A percentile compares a stretch with the other conserved stretches of the same genome.
phyloP scores from a whole-genome alignment of 306 rosid genomes.

The Nissolia schottii region DNA sequence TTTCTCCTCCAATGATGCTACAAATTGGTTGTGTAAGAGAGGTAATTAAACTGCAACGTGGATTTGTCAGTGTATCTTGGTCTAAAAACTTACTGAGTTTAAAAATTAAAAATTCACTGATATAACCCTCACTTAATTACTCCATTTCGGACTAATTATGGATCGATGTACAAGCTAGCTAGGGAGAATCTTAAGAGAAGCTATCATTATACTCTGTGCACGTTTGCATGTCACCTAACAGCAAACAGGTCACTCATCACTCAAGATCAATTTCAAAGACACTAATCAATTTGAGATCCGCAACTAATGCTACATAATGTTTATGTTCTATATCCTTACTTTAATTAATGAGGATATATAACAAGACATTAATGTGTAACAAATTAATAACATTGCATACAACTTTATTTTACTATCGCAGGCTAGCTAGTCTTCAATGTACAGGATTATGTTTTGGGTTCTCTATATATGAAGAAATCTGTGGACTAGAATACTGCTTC shows the following conservation, averaged over 20 bases:
- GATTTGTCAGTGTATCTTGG: no score
- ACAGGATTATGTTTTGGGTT: neutral
- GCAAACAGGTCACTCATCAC: constrained; percentile 40
- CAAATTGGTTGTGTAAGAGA: no score
- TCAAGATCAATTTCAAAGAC: constrained; percentile 16
- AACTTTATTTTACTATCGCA: neutral
- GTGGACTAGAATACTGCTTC: neutral
- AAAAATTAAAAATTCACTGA: no score
- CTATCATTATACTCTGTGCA: constrained; percentile 34
- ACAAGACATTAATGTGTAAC: neutral
- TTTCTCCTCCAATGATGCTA: no score
- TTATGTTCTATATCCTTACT: constrained; percentile 22
- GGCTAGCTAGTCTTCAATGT: neutral
- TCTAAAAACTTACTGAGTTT: no score
- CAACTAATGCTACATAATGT: constrained; percentile 25
- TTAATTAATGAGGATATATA: constrained; percentile 1
- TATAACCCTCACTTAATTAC: no score
- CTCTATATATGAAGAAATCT: neutral
- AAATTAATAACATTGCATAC: neutral
- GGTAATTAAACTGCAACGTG: no score
- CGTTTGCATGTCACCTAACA: constrained; percentile 61
- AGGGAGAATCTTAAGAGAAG: constrained; percentile 36
- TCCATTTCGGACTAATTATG: constrained; percentile 17
- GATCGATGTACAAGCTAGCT: neutral
- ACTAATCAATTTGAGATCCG: constrained; percentile 21